Evolutionary conservation across 176 grass and related monocot species (phyloP), one percentile per base, ranked within the genome.

Genomic region (Phragmites australis): DNA sequence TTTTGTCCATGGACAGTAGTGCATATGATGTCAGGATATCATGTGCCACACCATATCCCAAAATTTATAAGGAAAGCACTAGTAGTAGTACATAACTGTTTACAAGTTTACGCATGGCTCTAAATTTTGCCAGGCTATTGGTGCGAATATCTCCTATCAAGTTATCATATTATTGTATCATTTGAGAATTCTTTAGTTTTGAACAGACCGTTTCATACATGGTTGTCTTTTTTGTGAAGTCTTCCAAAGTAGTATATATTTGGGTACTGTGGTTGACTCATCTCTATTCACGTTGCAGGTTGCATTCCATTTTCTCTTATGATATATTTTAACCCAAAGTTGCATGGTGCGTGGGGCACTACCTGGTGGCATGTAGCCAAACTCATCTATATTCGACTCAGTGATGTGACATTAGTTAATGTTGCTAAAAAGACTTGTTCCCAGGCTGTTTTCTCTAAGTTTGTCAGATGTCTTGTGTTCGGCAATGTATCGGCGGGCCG

Each of bases 201-300:
- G n/a, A n/a, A n/a, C n/a, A n/a, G n/a, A n/a, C n/a, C n/a, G n/a
- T n/a, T n/a, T n/a, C n/a, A n/a, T 65, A 44, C 21, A 19, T 61
- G 4, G 19, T 52, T 63, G n/a, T 9, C 56, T 55, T 63, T 30
- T 34, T 1, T 13, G 0, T 32, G 8, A 48, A 44, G 18, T 47
- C 42, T n/a, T 12, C 27, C 29, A 31, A 48, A 49, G 74, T 18
- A 34, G 57, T 77, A 25, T 88, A 23, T 13, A 65, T 66, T 31
- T 53, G 3, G 12, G 50, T 41, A 8, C 14, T 67, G 12, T 23
- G 6, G 39, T 81, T 85, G 37, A 71, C 27, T 59, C n/a, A 14
- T 15, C 45, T 78, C 40, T 72, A 48, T 64, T 48, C 45, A 19
- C 19, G 34, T 5, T 77, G 46, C 82, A 89, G 87, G 56, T 54